Percentiles rank a stretch among this genome's conserved stretches.
Conservation (phyloP, 2,329 filamentous ascomycete genomes). For the Erysiphe pulchra region DNA sequence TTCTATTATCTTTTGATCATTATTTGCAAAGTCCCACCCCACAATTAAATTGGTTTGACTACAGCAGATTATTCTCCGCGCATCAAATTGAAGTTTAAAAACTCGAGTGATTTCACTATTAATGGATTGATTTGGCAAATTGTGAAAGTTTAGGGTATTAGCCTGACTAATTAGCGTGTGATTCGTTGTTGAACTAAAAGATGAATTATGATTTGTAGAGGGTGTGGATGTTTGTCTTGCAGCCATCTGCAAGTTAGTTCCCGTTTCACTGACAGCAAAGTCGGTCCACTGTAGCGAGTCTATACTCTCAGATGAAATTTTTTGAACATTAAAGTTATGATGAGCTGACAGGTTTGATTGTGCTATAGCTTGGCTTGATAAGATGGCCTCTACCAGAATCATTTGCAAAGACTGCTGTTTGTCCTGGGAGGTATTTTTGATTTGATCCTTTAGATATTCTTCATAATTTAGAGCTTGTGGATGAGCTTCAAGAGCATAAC, state of each 20-base stretch:
- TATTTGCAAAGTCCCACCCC: constrained; percentile 92
- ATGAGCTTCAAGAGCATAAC: constrained; percentile 6
- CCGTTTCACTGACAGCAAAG: not conserved
- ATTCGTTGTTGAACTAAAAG: not conserved
- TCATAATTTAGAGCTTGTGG: constrained; percentile 7
- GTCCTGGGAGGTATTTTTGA: constrained; percentile 3
- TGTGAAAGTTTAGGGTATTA: not conserved
- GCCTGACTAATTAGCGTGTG: not conserved
- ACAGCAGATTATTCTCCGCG: constrained; percentile 77
- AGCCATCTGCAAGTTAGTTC: not conserved
- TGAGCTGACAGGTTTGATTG: not conserved
- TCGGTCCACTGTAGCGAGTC: not conserved
- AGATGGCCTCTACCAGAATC: not conserved
- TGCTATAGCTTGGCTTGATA: not conserved
- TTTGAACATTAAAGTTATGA: not conserved
- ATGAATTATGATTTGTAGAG: not conserved
- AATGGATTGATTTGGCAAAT: constrained; percentile 5
- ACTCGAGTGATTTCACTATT: constrained; percentile 24
- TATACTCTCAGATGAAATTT: not conserved
- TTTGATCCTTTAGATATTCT: constrained; percentile 3
- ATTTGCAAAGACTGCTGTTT: not conserved
- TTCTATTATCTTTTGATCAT: constrained; percentile 54
- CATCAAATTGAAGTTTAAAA: constrained; percentile 94
- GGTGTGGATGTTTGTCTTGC: not conserved
- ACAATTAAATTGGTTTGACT: constrained; percentile 80